Conservation (phyloP, 257 asterid genomes). For the Cinchona pubescens region DNA sequence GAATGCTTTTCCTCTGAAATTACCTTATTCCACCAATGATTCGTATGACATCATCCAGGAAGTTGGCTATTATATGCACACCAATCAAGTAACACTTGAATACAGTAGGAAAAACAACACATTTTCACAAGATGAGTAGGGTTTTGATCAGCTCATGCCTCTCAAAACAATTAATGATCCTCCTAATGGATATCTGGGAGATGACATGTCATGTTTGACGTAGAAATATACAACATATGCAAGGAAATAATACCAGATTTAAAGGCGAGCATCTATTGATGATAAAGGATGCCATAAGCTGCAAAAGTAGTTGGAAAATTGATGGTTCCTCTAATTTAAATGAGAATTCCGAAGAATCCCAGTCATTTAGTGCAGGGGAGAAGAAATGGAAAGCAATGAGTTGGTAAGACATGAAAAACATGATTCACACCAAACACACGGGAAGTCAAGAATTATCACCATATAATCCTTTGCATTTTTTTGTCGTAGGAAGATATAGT, state of each 20-base stretch:
- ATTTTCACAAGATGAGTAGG: slow-evolving; percentile 55
- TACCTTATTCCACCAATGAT: neutral
- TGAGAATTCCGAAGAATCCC: slow-evolving; percentile 42
- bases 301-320: slow-evolving; percentile 45
- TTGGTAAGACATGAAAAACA: neutral
- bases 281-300: slow-evolving; percentile 37
- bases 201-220: slow-evolving; percentile 58
- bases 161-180: slow-evolving; percentile 42
- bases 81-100: slow-evolving; percentile 13
- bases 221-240: slow-evolving; percentile 50
- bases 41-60: slow-evolving; percentile 37
- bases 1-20: neutral
- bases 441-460: neutral
- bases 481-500: slow-evolving; percentile 56
- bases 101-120: slow-evolving; percentile 39
- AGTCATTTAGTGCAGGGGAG: slow-evolving; percentile 48
- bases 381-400: slow-evolving; percentile 38
- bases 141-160: slow-evolving; percentile 55
- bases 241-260: slow-evolving; percentile 32
- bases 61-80: slow-evolving; percentile 26
- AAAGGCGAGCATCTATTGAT: slow-evolving; percentile 52
- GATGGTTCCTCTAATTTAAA: slow-evolving; percentile 27
- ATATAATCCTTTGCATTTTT: neutral
- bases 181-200: slow-evolving; percentile 49
- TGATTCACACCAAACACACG: neutral